These are phyloP conservation scores for Penicillium psychrofluorescens DNA, from an alignment of 495 filamentous ascomycete species.

Conservation along the genomic window DNA sequence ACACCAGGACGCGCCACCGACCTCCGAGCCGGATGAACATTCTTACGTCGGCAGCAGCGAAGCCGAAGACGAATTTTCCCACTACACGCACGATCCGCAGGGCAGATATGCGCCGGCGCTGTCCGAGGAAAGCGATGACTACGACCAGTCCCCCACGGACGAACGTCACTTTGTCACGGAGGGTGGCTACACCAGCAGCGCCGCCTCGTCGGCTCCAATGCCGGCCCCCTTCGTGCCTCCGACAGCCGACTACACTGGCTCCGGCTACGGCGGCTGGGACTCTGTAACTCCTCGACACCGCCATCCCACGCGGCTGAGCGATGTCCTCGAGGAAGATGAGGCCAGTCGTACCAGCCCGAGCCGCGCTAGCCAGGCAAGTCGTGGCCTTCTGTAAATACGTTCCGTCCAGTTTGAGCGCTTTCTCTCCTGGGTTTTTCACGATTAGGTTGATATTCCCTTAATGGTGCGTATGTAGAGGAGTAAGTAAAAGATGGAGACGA, in stretches of 20 bases:
- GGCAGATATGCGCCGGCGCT: constrained; percentile 26
- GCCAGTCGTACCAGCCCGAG: constrained; percentile 51
- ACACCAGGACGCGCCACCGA: constrained; percentile 13
- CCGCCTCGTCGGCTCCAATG: constrained; percentile 20
- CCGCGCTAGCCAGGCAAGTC: constrained; percentile 42
- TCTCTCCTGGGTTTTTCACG: too few relatives aligned
- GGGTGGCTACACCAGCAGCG: constrained; percentile 34
- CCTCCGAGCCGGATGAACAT: constrained; percentile 38
- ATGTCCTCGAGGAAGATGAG: constrained; percentile 75
- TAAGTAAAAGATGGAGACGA: too few relatives aligned
- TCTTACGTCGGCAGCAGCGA: constrained; percentile 48
- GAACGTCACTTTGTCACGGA: constrained; percentile 41
- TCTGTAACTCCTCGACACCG: constrained; percentile 72
- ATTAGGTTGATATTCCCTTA: too few relatives aligned
- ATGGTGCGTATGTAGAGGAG: too few relatives aligned
- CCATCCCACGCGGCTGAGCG: constrained; percentile 88
- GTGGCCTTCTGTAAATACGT: constrained; percentile 24
- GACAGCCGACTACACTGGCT: constrained; percentile 47
- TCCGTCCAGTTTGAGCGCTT: too few relatives aligned
- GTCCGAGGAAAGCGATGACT: constrained; percentile 48
- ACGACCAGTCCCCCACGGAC: constrained; percentile 41
- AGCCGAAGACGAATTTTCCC: constrained; percentile 51
- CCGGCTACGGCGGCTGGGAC: constrained; percentile 78
- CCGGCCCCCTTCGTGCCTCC: constrained; percentile 24
- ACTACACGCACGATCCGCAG: constrained; percentile 40